Evolutionary conservation across 805 yeast genomes (phyloP).

Genomic region (Scheffersomyces stipitis): DNA sequence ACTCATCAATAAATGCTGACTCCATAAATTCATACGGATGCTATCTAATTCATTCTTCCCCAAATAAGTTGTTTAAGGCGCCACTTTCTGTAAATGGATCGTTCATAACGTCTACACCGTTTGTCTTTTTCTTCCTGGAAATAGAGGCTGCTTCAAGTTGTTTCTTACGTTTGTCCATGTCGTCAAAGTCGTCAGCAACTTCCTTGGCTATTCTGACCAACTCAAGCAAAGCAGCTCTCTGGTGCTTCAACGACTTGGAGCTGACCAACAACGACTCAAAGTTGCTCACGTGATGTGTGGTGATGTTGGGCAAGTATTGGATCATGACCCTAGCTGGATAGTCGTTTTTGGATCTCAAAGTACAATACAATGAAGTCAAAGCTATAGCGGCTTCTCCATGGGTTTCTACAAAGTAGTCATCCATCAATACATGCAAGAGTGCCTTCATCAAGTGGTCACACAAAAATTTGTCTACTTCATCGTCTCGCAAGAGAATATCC

Average conservation of each 20-base stretch:
- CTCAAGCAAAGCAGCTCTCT: slow-evolving; percentile 75
- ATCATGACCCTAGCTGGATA: slow-evolving; percentile 65
- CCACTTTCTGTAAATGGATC: slow-evolving; percentile 72
- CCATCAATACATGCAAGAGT: slow-evolving; percentile 63
- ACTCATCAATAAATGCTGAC: too few species aligned
- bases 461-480: slow-evolving; percentile 70
- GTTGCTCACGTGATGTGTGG: slow-evolving; percentile 55
- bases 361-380: slow-evolving; percentile 74
- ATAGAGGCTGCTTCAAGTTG: slow-evolving; percentile 50
- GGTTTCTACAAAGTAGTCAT: slow-evolving; percentile 78
- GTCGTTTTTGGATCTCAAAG: slow-evolving; percentile 65
- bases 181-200: slow-evolving; percentile 36
- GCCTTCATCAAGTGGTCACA: slow-evolving; percentile 69
- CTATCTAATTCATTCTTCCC: slow-evolving; percentile 41
- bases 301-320: slow-evolving; percentile 52
- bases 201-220: slow-evolving; percentile 66
- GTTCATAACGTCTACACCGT: slow-evolving; percentile 54
- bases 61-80: slow-evolving; percentile 61
- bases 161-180: slow-evolving; percentile 50
- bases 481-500: slow-evolving; percentile 66
- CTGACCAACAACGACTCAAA: slow-evolving; percentile 64
- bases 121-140: slow-evolving; percentile 47
- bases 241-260: slow-evolving; percentile 73
- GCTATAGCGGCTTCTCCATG: slow-evolving; percentile 92
- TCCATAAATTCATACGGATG: too few species aligned